Percentiles rank a stretch among this genome's conserved stretches.
Evolutionary conservation across 805 yeast genomes (phyloP).

Genomic region (Yarrowia divulgata): DNA sequence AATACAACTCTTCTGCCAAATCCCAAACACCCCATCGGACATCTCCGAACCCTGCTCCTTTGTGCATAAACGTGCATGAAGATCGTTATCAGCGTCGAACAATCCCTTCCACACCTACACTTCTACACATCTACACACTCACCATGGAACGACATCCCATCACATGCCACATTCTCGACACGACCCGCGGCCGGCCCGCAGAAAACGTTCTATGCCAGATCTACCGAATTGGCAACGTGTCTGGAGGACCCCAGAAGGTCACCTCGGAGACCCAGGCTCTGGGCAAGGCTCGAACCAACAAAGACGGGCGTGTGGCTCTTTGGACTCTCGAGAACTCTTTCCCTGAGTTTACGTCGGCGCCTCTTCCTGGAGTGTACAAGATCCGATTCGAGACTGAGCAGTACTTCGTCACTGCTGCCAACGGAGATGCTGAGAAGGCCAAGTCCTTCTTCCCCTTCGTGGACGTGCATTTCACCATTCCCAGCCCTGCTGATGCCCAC

Average conservation of each 20-base stretch:
- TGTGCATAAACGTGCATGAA: constrained; percentile 16
- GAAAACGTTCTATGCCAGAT: constrained; percentile 69
- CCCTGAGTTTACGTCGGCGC: constrained; percentile 52
- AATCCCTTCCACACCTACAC: not conserved
- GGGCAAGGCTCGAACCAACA: constrained; percentile 73
- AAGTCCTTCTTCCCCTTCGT: constrained; percentile 79
- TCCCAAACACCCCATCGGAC: not conserved
- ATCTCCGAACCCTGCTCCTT: constrained; percentile 27
- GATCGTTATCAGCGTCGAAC: constrained; percentile 29
- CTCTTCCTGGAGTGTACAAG: constrained; percentile 70
- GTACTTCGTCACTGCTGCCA: constrained; percentile 56
- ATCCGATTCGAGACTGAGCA: constrained; percentile 78
- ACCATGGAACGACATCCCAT: constrained; percentile 59
- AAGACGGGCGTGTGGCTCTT: constrained; percentile 77
- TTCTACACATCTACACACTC: not conserved
- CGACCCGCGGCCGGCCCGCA: constrained; percentile 85
- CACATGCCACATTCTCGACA: constrained; percentile 90
- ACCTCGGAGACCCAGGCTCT: constrained; percentile 55
- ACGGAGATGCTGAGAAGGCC: constrained; percentile 44
- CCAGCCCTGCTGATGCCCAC: constrained; percentile 73
- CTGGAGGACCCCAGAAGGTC: constrained; percentile 39
- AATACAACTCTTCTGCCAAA: not conserved
- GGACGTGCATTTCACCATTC: constrained; percentile 76
- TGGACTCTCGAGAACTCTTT: constrained; percentile 59
- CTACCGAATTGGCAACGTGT: constrained; percentile 43